Base-by-base conservation (phyloP, 306 rosid species). In the Pyrus communis region DNA sequence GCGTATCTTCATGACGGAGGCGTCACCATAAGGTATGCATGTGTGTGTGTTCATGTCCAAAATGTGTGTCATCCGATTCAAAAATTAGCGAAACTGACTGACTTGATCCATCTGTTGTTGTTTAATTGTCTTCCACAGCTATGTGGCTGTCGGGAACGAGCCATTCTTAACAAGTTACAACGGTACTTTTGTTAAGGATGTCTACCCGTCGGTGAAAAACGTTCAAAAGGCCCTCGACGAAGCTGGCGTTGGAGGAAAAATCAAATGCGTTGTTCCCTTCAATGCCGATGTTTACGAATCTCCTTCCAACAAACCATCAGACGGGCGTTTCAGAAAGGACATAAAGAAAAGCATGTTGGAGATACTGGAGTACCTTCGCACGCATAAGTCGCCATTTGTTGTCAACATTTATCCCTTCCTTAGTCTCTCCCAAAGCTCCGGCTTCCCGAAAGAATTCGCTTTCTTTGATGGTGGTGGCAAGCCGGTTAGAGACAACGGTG, bases 391-490 rank as follows among this genome's bases (percentile, higher is more conserved):
- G 0, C 90, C 96, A 0, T 92, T 92, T 81, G 13, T 84, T 13
- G 94, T 92, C 4, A 94, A 94, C 90, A 89, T 92, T 54, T 94
- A 94, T 70, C 97, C 98, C 18, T 94, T 82, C 73, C 87, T 94
- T 25, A 87, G 93, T 81, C 78, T 94, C 30, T 86, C 79, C 43
- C 82, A 78, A 10, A 86, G 73, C 59, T 21, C 40, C 0, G 57
- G 64, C 67, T 94, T 94, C 57, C 94, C 91, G 0, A 0, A 54
- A 12, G 86, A 87, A 23, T 91, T 78, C 27, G 95, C 97, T 1
- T 90, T 88, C 62, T 86, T 94, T 38, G 91, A 85, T 0, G 79
- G 78, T 4, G 15, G 59, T 1, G 38, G 69, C 46, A 66, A 31
- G 25, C 11, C 82, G 4, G 78, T 82, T 18, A 13, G 21, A 19